phyloP scores from a whole-genome alignment of 225 moss, liverwort and hornwort species.

The Physcomitrium patens region DNA sequence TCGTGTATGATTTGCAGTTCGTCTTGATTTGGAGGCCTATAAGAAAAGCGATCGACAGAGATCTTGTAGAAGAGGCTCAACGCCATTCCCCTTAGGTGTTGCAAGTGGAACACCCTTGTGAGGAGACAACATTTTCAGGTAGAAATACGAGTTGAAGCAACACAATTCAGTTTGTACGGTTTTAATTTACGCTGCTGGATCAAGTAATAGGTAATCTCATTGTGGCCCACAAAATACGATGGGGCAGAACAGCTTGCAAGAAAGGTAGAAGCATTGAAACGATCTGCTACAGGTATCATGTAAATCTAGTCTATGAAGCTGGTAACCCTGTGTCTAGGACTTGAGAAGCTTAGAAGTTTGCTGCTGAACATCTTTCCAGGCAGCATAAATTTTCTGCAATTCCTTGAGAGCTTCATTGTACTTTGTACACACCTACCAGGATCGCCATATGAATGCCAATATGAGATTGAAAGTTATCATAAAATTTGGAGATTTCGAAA shows the following conservation, averaged over 20 bases:
- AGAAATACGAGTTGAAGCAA: not conserved
- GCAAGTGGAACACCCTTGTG: constrained; percentile 52
- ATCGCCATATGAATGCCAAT: constrained; percentile 22
- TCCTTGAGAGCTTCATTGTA: constrained; percentile 50
- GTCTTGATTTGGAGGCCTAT: constrained; percentile 64
- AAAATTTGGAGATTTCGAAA: not conserved
- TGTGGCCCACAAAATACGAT: too few species aligned
- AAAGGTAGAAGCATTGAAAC: not conserved
- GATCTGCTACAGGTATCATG: not conserved
- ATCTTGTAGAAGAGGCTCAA: constrained; percentile 53
- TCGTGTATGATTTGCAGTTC: constrained; percentile 40
- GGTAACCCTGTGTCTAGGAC: not conserved
- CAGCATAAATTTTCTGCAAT: constrained; percentile 52
- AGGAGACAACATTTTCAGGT: not conserved
- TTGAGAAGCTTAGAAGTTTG: constrained; percentile 32
- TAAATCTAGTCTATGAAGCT: not conserved
- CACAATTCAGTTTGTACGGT: too few species aligned
- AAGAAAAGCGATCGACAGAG: constrained; percentile 57
- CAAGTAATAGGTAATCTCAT: too few species aligned
- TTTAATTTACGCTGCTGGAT: too few species aligned
- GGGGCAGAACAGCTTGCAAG: too few species aligned
- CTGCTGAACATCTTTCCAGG: constrained; percentile 45
- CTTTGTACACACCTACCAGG: constrained; percentile 44
- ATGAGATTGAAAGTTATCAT: not conserved
- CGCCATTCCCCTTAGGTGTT: constrained; percentile 47